Base-by-base conservation (phyloP, 1,284 basidiomycete species). In the Cutaneotrichosporon cyanovorans region DNA sequence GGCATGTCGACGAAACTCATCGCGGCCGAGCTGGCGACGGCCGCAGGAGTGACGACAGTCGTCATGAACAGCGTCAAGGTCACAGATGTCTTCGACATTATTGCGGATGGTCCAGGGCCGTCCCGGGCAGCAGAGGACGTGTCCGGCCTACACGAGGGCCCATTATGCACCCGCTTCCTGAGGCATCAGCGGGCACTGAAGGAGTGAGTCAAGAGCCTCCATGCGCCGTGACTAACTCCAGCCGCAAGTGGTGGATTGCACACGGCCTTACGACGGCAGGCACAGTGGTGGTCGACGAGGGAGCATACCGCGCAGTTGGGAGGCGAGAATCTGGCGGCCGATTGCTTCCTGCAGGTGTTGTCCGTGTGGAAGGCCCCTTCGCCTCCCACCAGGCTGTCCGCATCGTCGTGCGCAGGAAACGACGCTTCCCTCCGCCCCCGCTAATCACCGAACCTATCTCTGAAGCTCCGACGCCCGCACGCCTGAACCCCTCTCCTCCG, bases 1-100 rank as follows among this genome's bases (percentile, higher is more conserved):
- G 95, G 95, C 5, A 98, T 98, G 95, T 90, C 95, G 73, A 98
- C 95, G 6, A 99, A 98, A 66, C 80, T 98, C 51, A 95, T 98
- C 54, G 93, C 93, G 1, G 93, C 95, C 0, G 95, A 98, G 66
- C 87, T 99, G 14, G 92, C 93, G 1, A 95, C 87, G 0, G 91
- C 84, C 0, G 93, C 92, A 0, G 93, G 95, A 5, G 90, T 95
- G n/a, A 84, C 88, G 1, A 96, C 93, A 0, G 79, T 97, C 37
- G 87, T 99, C 59, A 81, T 83, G 40, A 85, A 86, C 28, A 88
- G 87, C 67, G 85, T 81, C 57, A 78, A 80, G 36, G 88, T 91
- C 0, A 75, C 80, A 37, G 82, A 81, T 59, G 85, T 97, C 47
- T 79, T 88, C 58, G 75, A 76, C 16, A 90, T 96, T 62, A 86